These are phyloP conservation scores for Polytrichum formosum DNA, from an alignment of 225 moss, liverwort and hornwort species.

Conservation along the genomic window DNA sequence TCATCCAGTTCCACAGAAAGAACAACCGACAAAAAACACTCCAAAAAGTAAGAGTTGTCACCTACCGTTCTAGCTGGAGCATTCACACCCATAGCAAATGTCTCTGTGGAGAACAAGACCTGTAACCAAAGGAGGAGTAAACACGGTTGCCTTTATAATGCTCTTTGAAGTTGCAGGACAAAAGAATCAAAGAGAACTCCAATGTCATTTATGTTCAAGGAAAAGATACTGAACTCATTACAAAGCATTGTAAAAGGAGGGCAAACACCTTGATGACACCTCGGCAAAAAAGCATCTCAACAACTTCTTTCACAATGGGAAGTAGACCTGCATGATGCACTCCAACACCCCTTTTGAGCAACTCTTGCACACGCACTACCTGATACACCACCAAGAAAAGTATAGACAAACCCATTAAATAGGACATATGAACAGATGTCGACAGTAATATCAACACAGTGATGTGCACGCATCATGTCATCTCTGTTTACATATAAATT, in stretches of 20 bases:
- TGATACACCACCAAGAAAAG: conserved; percentile 9
- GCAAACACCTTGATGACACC: conserved; percentile 89
- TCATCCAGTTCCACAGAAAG: not conserved
- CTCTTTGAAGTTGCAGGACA: too few relatives aligned
- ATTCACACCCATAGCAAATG: conserved; percentile 99
- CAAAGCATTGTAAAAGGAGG: not conserved
- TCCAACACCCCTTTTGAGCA: conserved; percentile 89
- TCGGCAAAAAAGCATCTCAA: conserved; percentile 99
- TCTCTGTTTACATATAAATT: too few relatives aligned
- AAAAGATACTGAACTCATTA: not conserved
- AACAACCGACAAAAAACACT: not conserved
- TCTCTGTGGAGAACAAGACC: conserved; percentile 97
- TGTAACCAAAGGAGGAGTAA: conserved; percentile 29
- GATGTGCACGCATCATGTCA: too few relatives aligned
- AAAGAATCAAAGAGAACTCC: too few relatives aligned
- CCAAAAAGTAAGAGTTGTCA: conserved; percentile 3
- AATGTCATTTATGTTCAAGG: too few relatives aligned
- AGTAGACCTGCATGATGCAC: conserved; percentile 99
- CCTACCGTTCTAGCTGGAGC: conserved; percentile 96
- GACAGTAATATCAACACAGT: too few relatives aligned
- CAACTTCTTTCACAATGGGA: conserved; percentile 99
- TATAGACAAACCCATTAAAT: too few relatives aligned
- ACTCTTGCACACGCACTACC: conserved; percentile 86
- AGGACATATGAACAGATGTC: too few relatives aligned
- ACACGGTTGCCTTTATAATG: too few relatives aligned